Evolutionary conservation across 305 asterid species (phyloP), one percentile per base, ranked within the genome.

Genomic region (Euphrasia arctica): DNA sequence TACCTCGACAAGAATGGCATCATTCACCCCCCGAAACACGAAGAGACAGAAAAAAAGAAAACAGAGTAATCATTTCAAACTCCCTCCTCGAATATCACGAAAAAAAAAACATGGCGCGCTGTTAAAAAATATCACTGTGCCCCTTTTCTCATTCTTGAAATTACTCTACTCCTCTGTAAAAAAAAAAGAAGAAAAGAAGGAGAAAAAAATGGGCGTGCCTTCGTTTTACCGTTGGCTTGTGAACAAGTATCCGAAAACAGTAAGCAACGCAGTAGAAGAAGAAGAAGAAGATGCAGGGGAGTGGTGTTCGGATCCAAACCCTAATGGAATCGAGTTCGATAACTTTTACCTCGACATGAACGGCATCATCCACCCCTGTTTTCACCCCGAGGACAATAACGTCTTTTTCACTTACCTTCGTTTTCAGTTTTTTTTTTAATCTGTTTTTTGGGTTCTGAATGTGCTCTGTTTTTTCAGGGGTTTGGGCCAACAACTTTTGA

Each of bases 331-430:
- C 55, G 91, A 77, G 68, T 82, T 78, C 28, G 87, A 86, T 47
- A 84, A 80, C 31, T 54, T 86, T 0, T 86, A 84, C 27, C 75
- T 86, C 0, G 95, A 86, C 55, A 84, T 86, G 95, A 86, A 86
- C 14, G 87, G 83, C 14, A 80, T 86, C 0, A 84, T 86, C 14
- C 95, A 86, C 25, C 81, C 91, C 0, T 86, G 91, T 68, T 84
- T 86, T 45, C 89, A 84, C 45, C 95, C 87, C 0, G 86, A 86
- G 11, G 43, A 39, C 3, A 85, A 85, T 57, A 8, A 70, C 11
- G 90, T 81, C 34, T 14, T 34, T 14, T 9, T 42, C 34, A 4
- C 15, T 3, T 31, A 15, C 31, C 13, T 13, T 42, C 9, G 27
- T 32, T 49, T 4, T 5, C 5, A 18, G 4, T 18, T 9, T 50